Percentiles rank a stretch among this genome's conserved stretches.
phyloP scores from a whole-genome alignment of 768 basidiomycete genomes.

The Lactifluus rugatus region DNA sequence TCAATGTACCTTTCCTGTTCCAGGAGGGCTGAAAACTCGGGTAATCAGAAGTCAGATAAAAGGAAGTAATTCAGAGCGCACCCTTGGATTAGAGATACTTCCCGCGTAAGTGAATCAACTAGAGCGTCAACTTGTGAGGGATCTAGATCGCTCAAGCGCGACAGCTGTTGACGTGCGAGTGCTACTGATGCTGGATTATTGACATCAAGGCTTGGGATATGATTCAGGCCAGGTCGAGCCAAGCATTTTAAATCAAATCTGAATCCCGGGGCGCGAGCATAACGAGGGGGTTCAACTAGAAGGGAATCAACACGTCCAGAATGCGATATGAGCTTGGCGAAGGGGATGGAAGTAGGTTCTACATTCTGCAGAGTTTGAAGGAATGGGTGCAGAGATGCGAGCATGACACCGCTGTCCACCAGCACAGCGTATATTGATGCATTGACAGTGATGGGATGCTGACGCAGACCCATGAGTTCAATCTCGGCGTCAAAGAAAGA shows the following conservation, averaged over 20 bases:
- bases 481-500: conserved; percentile 55
- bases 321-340: conserved; percentile 1
- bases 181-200: conserved; percentile 36
- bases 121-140: conserved; percentile 64
- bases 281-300: background rate
- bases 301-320: background rate
- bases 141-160: conserved; percentile 46
- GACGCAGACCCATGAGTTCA: conserved; percentile 38
- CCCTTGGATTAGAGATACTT: conserved; percentile 68
- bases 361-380: conserved; percentile 13
- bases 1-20: conserved; percentile 57
- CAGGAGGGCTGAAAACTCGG: conserved; percentile 46
- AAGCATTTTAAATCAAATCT: conserved; percentile 46
- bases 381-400: conserved; percentile 14
- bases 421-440: conserved; percentile 11
- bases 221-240: conserved; percentile 26
- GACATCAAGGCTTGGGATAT: conserved; percentile 31
- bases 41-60: background rate
- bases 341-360: conserved; percentile 16
- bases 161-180: conserved; percentile 39
- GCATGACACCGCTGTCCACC: conserved; percentile 17
- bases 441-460: conserved; percentile 24
- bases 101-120: conserved; percentile 47
- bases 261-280: conserved; percentile 38
- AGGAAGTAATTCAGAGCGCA: conserved; percentile 22